Evolutionary conservation across 1,139 yeast genomes (phyloP).

Genomic region (Petasospora fabianii): DNA sequence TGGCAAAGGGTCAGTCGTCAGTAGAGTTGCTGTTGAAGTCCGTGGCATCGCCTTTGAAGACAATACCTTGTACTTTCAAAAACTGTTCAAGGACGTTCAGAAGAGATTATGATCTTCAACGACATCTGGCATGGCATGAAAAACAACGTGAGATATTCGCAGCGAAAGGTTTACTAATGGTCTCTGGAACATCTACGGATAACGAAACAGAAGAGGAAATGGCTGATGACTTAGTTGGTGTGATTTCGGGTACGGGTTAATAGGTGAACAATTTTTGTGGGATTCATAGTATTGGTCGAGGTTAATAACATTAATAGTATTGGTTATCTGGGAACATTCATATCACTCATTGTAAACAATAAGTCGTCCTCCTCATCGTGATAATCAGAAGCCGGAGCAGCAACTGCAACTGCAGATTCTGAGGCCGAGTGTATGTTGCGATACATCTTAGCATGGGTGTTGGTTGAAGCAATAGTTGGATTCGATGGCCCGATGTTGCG

Average conservation of each 20-base stretch:
- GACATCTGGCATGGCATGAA: constrained; percentile 58
- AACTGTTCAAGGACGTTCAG: constrained; percentile 47
- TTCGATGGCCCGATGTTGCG: constrained; percentile 30
- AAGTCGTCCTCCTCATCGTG: constrained; percentile 70
- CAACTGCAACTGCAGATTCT: constrained; percentile 11
- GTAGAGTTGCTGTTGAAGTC: constrained; percentile 34
- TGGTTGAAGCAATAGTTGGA: constrained; percentile 35
- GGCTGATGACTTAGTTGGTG: constrained; percentile 3
- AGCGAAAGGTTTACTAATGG: constrained; percentile 13
- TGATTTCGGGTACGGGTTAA: not conserved
- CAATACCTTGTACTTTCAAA: constrained; percentile 42
- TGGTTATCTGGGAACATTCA: constrained; percentile 42
- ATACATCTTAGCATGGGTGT: constrained; percentile 37
- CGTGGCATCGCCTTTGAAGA: constrained; percentile 37
- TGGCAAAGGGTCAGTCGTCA: constrained; percentile 23
- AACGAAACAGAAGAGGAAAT: constrained; percentile 2
- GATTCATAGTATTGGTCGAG: not conserved
- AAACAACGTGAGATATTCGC: constrained; percentile 29
- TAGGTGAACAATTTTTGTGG: not conserved
- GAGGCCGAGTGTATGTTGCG: constrained; percentile 10
- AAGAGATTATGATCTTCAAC: constrained; percentile 43
- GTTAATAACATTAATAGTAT: not conserved
- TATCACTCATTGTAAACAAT: constrained; percentile 86
- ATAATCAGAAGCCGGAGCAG: constrained; percentile 6
- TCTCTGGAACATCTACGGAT: constrained; percentile 1